A percentile compares a stretch with the other conserved stretches of the same genome.
phyloP scores from a whole-genome alignment of 2,329 filamentous ascomycete species.

The Keithomyces neogunnii region DNA sequence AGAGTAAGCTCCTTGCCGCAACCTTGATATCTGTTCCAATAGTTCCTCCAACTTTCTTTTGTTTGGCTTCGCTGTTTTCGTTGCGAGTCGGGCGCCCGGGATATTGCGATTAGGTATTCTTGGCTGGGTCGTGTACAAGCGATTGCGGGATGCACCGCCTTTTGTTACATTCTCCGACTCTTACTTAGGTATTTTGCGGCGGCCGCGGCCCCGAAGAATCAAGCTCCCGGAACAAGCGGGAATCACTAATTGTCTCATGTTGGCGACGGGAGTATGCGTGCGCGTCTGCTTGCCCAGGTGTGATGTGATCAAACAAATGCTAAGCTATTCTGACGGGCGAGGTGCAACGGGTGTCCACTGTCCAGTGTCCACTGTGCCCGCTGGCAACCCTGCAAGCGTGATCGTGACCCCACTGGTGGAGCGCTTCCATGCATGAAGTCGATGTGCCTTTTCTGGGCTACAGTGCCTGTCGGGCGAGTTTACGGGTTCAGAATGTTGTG shows the following conservation, averaged over 20 bases:
- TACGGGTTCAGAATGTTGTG: too few relatives aligned
- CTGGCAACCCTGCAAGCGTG: neutral
- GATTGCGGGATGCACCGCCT: conserved; percentile 18
- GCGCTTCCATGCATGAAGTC: neutral
- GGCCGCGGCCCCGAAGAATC: neutral
- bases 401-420: neutral
- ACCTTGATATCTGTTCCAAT: conserved; percentile 31
- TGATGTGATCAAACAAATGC: neutral
- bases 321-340: neutral
- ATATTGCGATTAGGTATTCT: conserved; percentile 36
- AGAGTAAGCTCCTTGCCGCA: conserved; percentile 21
- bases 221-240: conserved; percentile 1
- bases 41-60: conserved; percentile 26
- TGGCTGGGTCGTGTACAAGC: conserved; percentile 21
- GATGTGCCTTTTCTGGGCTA: neutral
- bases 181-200: conserved; percentile 1
- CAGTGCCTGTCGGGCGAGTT: too few relatives aligned
- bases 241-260: neutral
- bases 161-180: conserved; percentile 11
- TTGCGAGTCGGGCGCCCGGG: conserved; percentile 31
- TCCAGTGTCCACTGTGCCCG: neutral
- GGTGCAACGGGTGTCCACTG: too few relatives aligned
- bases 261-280: neutral
- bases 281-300: neutral
- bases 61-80: conserved; percentile 30